Base-by-base conservation (phyloP, 768 basidiomycete species). In the Naematelia aurantialba region DNA sequence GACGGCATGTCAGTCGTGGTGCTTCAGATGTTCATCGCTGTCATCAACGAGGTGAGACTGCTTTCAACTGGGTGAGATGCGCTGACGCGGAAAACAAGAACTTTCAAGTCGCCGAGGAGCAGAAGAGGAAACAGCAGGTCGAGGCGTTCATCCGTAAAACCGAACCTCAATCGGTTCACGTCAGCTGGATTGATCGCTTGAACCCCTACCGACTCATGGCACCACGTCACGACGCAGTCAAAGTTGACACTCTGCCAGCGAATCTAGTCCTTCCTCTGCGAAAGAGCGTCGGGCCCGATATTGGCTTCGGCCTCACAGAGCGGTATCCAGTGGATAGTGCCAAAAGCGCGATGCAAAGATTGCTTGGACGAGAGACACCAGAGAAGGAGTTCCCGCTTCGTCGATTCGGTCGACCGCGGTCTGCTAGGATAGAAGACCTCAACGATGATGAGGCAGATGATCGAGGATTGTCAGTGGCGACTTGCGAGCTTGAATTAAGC, bases 1-100 rank as follows among this genome's bases (percentile, higher is more conserved):
- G 22, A 62, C 19, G 44, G 59, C 8, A 47, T 29, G 17, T 11
- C 52, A 93, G 92, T 91, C 80, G 89, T 94, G 68, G 82, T 94
- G 8, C 75, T 94, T 50, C 91, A 94, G 72, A 88, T 97, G 86
- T 96, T 97, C 80, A 89, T 98, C 69, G 94, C 94, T 30, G 91
- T 94, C 46, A 91, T 96, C 81, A 89, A 92, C 69, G 91, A 93
- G 69, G 77, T 77, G 21, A 34, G 65, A 45, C 24, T 8, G 29
- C 39, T 22, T 11, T 13, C 25, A n/a, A 47, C 44, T 2, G 25
- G 14, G 48, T 29, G 4, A 11, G 19, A 13, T 19, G 17, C 27
- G 30, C 58, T 55, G 48, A 50, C 24, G 65, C 52, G 8, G 19
- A 17, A 17, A 56, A 51, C 49, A 66, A 81, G 80, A 94, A 93